Evolutionary conservation across 768 basidiomycete genomes (phyloP), one percentile per base, ranked within the genome.

Genomic region (Boletus eberwhitei): DNA sequence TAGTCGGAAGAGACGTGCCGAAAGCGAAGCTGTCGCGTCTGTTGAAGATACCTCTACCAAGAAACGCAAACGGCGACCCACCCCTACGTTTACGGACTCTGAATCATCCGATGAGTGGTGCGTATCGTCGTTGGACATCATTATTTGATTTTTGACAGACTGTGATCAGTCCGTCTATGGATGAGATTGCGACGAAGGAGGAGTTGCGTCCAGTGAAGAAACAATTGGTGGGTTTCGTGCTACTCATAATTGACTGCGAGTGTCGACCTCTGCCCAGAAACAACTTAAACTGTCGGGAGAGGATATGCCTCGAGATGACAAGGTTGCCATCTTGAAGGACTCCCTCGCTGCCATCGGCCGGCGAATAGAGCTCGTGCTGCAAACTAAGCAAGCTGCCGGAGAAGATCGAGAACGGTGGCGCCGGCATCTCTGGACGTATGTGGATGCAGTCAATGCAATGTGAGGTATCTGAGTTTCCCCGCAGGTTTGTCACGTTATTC

Each of bases 161-260:
- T 2, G 9, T 39, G 37, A 17, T 26, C 42, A 95, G 93, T 61
- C 90, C 92, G 3, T 97, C 95, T 2, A 97, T 97, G 95, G 94
- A 97, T 60, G 95, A 98, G 70, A 77, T 77, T 19, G 76, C 87
- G 11, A 95, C 95, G 16, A 99, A 99, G 73, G 94, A 97, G 72
- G 90, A 94, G 66, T 69, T 98, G 48, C 85, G 97, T 44, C 97
- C 97, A 8, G 97, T 98, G 54, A 98, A 98, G 79, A 91, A 92
- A 71, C 92, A 97, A 69, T 78, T 98, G 59, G 93, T 92, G 63
- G 63, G 87, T 75, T 24, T 36, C 17, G 12, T 41, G 31, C 55
- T 3, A 29, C 0, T 44, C 5, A 34, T n/a, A 8, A 17, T 42
- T 8, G 36, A 21, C 37, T 17, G 22, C 19, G 4, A 44, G 50